Evolutionary conservation across 129 eudicot genomes (phyloP).

Genomic region (Solidago caesia): DNA sequence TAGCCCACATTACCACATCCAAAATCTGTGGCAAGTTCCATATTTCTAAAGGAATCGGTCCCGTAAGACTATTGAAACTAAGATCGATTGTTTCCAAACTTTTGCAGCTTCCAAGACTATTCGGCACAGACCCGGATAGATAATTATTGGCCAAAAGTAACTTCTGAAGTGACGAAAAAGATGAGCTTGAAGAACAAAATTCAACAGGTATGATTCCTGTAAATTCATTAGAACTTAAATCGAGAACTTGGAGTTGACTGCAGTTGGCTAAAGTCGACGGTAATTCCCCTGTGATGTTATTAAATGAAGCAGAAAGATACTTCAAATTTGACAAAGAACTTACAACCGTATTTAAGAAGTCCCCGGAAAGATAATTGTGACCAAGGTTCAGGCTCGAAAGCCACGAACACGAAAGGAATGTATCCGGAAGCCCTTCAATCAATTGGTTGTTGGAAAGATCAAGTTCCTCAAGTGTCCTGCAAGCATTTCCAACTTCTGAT

Average conservation of each 20-base stretch:
- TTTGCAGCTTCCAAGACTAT: conserved; percentile 59
- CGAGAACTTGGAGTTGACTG: conserved; percentile 68
- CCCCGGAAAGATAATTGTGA: conserved; percentile 65
- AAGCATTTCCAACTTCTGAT: conserved; percentile 46
- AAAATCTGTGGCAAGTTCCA: conserved; percentile 65
- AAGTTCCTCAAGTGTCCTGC: conserved; percentile 61
- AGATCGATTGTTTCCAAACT: conserved; percentile 66
- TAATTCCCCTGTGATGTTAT: conserved; percentile 62
- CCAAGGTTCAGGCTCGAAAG: conserved; percentile 54
- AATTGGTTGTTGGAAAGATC: conserved; percentile 68
- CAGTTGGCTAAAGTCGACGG: conserved; percentile 58
- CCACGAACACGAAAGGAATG: conserved; percentile 55
- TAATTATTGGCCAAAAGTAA: conserved; percentile 58
- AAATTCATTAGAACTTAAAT: conserved; percentile 70
- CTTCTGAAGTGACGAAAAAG: conserved; percentile 48
- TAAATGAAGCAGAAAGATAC: conserved; percentile 63
- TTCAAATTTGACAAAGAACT: conserved; percentile 56
- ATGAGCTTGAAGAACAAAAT: conserved; percentile 48
- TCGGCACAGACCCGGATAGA: conserved; percentile 56
- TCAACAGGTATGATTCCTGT: conserved; percentile 67
- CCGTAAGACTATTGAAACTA: conserved; percentile 65
- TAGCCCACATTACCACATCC: conserved; percentile 88
- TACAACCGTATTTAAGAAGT: conserved; percentile 56
- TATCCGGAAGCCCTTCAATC: conserved; percentile 53
- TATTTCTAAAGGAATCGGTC: conserved; percentile 50